Evolutionary conservation across 2,329 filamentous ascomycete genomes (phyloP).

Genomic region (Arthroderma sp.): DNA sequence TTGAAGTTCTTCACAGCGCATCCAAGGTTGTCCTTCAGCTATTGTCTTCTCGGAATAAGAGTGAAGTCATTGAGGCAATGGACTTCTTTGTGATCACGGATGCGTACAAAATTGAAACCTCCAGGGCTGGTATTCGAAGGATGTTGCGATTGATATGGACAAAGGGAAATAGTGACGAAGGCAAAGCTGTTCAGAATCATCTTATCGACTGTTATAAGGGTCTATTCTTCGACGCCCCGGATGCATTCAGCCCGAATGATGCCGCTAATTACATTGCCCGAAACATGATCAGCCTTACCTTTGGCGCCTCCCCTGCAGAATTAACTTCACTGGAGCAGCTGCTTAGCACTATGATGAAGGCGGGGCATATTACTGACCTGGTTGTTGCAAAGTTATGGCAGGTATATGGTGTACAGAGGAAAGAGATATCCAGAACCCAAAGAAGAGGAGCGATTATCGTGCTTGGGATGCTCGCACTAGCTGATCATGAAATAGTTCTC

Average conservation of each 20-base stretch:
- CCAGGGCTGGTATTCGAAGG: constrained; percentile 78
- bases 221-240: constrained; percentile 90
- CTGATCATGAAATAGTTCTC: constrained; percentile 82
- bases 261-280: constrained; percentile 89
- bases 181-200: constrained; percentile 93
- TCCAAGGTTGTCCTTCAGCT: constrained; percentile 74
- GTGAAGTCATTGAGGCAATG: constrained; percentile 96
- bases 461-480: constrained; percentile 87
- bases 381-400: constrained; percentile 94
- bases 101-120: constrained; percentile 89
- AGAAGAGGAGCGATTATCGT: constrained; percentile 90
- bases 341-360: constrained; percentile 94
- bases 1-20: constrained; percentile 75
- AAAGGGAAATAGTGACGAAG: constrained; percentile 97
- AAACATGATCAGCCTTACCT: constrained; percentile 98
- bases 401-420: constrained; percentile 86
- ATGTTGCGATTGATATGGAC: constrained; percentile 99
- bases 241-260: constrained; percentile 75
- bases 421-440: constrained; percentile 84
- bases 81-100: constrained; percentile 94
- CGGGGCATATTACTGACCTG: constrained; percentile 67
- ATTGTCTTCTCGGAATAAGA: constrained; percentile 90
- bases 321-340: constrained; percentile 91
- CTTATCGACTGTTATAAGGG: constrained; percentile 93
- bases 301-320: constrained; percentile 87